A percentile compares a stretch with the other conserved stretches of the same genome.
phyloP scores from a whole-genome alignment of 331 rosid genomes.

The Acacia concinna region DNA sequence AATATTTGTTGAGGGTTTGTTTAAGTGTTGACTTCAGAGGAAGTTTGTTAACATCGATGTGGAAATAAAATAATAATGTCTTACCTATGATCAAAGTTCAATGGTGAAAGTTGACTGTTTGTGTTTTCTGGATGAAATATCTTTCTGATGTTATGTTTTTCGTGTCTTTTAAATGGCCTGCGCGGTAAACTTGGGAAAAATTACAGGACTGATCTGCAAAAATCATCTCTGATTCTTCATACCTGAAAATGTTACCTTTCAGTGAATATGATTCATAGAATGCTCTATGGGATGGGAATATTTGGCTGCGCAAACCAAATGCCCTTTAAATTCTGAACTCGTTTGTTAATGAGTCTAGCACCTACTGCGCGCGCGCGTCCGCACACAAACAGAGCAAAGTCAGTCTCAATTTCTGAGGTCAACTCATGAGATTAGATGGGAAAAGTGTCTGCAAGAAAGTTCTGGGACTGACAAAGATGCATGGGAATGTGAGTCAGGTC shows the following conservation, averaged over 20 bases:
- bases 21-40: conserved; percentile 14
- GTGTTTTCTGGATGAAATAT: background rate
- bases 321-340: background rate
- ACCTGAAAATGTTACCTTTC: background rate
- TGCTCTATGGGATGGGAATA: background rate
- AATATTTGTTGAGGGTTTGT: conserved; percentile 10
- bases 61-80: conserved; percentile 25
- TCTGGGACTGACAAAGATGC: background rate
- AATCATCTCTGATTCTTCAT: background rate
- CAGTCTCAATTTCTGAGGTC: background rate
- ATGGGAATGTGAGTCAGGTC: conserved; percentile 12
- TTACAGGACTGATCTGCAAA: background rate
- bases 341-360: background rate
- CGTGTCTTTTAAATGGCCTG: background rate
- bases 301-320: background rate
- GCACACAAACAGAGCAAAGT: background rate
- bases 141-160: conserved; percentile 6
- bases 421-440: background rate
- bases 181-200: background rate
- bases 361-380: background rate
- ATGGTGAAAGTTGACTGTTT: conserved; percentile 1
- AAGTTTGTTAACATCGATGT: conserved; percentile 13
- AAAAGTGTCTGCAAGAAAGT: background rate
- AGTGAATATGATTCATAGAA: background rate
- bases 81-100: conserved; percentile 10